phyloP scores from a whole-genome alignment of 352 stramenopile genomes.

The Globisporangium parvum region DNA sequence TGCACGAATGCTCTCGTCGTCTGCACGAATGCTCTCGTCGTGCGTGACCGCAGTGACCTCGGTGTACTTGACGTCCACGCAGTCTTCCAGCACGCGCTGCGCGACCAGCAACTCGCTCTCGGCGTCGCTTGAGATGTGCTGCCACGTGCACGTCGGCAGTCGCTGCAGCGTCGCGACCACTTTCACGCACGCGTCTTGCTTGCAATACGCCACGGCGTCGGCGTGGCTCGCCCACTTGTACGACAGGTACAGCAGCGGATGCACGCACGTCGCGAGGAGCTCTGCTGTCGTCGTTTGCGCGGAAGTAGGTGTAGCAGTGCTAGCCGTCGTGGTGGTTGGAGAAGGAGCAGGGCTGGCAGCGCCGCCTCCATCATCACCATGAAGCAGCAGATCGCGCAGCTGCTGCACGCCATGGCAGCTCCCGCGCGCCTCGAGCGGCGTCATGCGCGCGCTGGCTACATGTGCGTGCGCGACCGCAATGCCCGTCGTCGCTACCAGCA shows the following conservation, averaged over 20 bases:
- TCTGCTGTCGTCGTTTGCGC: slow-evolving; percentile 6
- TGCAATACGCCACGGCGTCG: slow-evolving; percentile 38
- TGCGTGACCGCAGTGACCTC: too few species aligned
- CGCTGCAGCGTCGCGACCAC: slow-evolving; percentile 22
- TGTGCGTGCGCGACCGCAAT: not conserved
- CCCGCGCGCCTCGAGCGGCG: not conserved
- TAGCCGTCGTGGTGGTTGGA: too few species aligned
- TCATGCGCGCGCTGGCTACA: not conserved
- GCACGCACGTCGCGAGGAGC: slow-evolving; percentile 19
- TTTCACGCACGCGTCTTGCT: slow-evolving; percentile 20
- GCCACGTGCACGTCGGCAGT: slow-evolving; percentile 38
- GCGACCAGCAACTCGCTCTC: slow-evolving; percentile 30
- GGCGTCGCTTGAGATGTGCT: slow-evolving; percentile 21
- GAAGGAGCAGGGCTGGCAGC: too few species aligned
- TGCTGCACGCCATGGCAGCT: slow-evolving; percentile 20
- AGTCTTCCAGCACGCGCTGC: slow-evolving; percentile 44
- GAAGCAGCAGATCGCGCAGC: slow-evolving; percentile 17
- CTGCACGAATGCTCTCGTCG: too few species aligned
- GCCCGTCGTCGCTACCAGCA: not conserved
- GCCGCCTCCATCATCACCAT: too few species aligned
- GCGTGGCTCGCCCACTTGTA: slow-evolving; percentile 23
- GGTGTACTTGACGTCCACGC: slow-evolving; percentile 1
- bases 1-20: too few species aligned
- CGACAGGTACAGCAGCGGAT: slow-evolving; percentile 29
- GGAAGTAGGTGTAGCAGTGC: not conserved